Conservation (phyloP, 192 early-diverging fungal species). For the Backusella mclennaniae region DNA sequence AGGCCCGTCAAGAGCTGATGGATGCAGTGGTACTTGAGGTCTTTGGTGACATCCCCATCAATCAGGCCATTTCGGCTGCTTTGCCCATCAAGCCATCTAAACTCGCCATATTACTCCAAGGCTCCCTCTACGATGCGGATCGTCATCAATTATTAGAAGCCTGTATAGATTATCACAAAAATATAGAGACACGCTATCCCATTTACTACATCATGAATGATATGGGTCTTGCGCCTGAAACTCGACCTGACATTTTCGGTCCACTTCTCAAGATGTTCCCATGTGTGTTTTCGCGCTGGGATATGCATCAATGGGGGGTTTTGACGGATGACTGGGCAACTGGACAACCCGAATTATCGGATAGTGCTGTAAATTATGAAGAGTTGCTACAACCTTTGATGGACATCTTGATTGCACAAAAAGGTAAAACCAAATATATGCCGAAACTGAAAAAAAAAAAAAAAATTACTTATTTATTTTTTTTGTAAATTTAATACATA, state of each 20-base stretch:
- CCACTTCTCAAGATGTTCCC: conserved; percentile 15
- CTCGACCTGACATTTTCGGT: conserved; percentile 11
- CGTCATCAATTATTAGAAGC: conserved; percentile 13
- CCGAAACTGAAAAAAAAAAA: neutral
- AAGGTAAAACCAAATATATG: conserved; percentile 19
- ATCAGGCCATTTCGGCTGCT: conserved; percentile 23
- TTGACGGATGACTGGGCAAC: neutral
- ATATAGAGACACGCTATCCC: conserved; percentile 14
- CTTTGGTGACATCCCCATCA: conserved; percentile 24
- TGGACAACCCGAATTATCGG: neutral
- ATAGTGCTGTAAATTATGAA: conserved; percentile 20
- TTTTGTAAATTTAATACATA: neutral
- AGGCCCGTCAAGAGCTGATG: neutral
- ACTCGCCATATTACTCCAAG: neutral
- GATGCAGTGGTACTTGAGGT: conserved; percentile 17
- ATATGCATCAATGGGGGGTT: conserved; percentile 12
- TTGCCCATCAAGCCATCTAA: conserved; percentile 19
- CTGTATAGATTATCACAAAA: conserved; percentile 21
- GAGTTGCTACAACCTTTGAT: conserved; percentile 17
- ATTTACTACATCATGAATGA: conserved; percentile 22
- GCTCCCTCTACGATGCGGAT: neutral
- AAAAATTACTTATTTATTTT: neutral
- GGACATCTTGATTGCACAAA: conserved; percentile 20
- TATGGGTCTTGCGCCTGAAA: neutral
- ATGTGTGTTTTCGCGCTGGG: conserved; percentile 17